These are phyloP conservation scores for Wickerhamiella slavikovae DNA, from an alignment of 805 yeast species.

Conservation along the genomic window DNA sequence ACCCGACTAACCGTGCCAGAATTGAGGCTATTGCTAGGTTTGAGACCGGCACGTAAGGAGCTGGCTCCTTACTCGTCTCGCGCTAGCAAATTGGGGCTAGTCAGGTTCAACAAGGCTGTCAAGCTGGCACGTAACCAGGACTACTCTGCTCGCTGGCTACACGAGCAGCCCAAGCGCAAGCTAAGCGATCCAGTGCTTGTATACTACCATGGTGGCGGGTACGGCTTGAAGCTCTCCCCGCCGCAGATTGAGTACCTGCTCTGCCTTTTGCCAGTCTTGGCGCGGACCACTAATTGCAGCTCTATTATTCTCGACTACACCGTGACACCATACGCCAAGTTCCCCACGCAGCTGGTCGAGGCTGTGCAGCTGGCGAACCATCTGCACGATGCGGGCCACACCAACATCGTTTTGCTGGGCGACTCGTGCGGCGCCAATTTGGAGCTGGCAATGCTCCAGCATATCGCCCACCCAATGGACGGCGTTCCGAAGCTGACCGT, in stretches of 20 bases:
- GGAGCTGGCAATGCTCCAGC: slow-evolving; percentile 6
- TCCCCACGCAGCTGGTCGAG: slow-evolving; percentile 15
- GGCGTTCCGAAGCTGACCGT: slow-evolving; percentile 2
- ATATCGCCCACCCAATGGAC: slow-evolving; percentile 3
- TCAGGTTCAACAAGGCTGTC: slow-evolving; percentile 8
- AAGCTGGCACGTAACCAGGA: slow-evolving; percentile 2
- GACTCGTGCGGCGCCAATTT: slow-evolving; percentile 19
- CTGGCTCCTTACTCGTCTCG: slow-evolving; percentile 1
- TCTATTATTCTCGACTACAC: slow-evolving; percentile 16
- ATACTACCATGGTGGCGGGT: slow-evolving; percentile 15
- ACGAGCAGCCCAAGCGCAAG: slow-evolving; percentile 9
- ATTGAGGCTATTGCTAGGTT: slow-evolving; percentile 8
- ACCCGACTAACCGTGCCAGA: slow-evolving; percentile 6
- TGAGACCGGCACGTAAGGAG: slow-evolving; percentile 9
- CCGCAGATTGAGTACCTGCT: slow-evolving; percentile 9
- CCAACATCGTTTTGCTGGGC: slow-evolving; percentile 12
- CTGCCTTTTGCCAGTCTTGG: slow-evolving; percentile 4
- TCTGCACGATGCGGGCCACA: slow-evolving; percentile 8
- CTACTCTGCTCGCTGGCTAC: slow-evolving; percentile 9
- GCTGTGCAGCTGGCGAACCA: slow-evolving; percentile 8
- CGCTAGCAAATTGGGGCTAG: slow-evolving; percentile 2
- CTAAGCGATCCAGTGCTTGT: slow-evolving; percentile 13
- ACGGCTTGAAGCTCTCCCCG: slow-evolving; percentile 7
- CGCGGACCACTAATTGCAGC: slow-evolving; percentile 8
- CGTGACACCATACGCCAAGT: slow-evolving; percentile 9